Evolutionary conservation across 1,284 basidiomycete species (phyloP).

Genomic region (Ustilago cynodontis): DNA sequence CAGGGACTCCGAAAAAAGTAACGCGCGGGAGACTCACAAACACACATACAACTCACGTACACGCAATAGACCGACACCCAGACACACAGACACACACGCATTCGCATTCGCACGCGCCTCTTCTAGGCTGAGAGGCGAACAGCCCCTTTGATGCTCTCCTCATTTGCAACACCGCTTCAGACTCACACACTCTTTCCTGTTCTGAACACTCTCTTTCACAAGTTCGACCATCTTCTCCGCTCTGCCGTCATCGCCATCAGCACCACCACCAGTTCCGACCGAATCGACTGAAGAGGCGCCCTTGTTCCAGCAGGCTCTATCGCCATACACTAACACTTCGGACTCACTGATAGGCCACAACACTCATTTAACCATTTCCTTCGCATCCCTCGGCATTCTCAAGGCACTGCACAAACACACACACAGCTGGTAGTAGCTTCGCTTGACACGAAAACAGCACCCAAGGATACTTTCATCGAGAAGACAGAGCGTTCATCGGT

Average conservation of each 20-base stretch:
- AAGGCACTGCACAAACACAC: neutral
- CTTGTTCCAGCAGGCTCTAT: neutral
- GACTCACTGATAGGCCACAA: no score
- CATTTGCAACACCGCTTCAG: slow-evolving; percentile 15
- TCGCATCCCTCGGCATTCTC: neutral
- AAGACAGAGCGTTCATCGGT: no score
- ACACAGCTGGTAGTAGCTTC: no score
- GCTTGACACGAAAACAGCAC: no score
- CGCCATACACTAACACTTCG: neutral
- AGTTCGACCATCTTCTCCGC: neutral
- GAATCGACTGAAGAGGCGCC: neutral
- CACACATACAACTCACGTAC: neutral
- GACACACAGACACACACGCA: neutral
- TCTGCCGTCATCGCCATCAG: no score
- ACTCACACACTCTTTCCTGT: neutral
- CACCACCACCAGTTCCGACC: neutral
- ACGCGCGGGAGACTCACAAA: slow-evolving; percentile 1
- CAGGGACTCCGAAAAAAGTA: neutral
- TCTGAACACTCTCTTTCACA: no score
- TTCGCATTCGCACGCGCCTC: slow-evolving; percentile 7
- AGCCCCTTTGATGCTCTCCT: slow-evolving; percentile 5
- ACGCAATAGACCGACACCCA: neutral
- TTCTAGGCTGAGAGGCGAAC: slow-evolving; percentile 6
- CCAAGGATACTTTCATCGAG: no score
- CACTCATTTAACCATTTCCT: neutral